Base-by-base conservation (phyloP, 108 stramenopile species). In the Nitzschia sp. region DNA sequence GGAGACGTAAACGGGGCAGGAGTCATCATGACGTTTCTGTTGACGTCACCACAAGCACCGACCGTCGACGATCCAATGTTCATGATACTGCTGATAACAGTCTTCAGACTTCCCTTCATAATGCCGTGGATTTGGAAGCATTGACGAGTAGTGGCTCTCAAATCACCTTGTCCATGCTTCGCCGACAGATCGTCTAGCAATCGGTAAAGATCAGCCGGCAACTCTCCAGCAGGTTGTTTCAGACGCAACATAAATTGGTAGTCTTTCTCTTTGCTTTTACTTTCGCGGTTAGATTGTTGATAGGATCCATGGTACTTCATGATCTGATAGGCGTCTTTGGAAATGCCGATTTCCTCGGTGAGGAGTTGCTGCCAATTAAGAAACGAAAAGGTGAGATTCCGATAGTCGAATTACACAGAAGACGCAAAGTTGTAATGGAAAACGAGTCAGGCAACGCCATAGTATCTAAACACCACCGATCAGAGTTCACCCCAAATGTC, bases 291-390 rank as follows among this genome's bases (percentile, higher is more conserved):
- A 71, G 95, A 91, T 82, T 99, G 97, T 83, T 90, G 87, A 83
- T 99, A 99, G 61, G 95, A 96, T 19, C 98, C 98, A 70, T 98
- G 97, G 83, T 97, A 99, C 81, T 99, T 99, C 76, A 95, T 83
- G 64, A 95, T 93, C 80, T 95, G 88, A 70, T 89, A 89, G 21
- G 91, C 94, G 75, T 95, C 94, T 65, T 95, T 90, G 59, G 86
- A 86, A 46, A 95, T 84, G 46, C 86, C 79, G 51, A 90, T 89
- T 68, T 87, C 85, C 64, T 90, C 89, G 21, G 90, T 95, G 17
- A 46, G 11, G 24, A 94, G 76, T 82, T 91, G 82, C 79, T 85
- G 47, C 54, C 51, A 53, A 71, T 46, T 24, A 38, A 48, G 24
- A 15, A 38, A 19, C 21, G 18, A 2, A 8, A 53, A 6, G 24